phyloP scores from a whole-genome alignment of 768 basidiomycete species.

The Mycena epipterygia region DNA sequence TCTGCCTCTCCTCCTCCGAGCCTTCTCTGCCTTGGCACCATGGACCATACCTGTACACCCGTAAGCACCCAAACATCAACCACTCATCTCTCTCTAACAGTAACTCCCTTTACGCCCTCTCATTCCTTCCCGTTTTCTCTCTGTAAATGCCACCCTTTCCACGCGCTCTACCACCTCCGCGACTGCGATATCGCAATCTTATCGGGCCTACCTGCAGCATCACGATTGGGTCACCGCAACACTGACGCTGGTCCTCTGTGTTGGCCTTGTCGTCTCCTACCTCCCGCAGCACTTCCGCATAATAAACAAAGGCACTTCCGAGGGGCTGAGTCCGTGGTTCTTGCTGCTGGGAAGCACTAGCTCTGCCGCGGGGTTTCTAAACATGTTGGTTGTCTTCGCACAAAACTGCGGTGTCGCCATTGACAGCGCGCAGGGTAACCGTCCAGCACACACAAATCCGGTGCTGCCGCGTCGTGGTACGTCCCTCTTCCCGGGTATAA shows the following conservation, averaged over 20 bases:
- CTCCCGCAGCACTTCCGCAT: conserved; percentile 91
- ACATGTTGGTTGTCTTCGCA: conserved; percentile 54
- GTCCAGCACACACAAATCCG: conserved; percentile 87
- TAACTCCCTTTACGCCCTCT: neutral
- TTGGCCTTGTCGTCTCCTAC: conserved; percentile 87
- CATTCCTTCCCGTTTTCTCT: neutral
- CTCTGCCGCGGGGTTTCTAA: conserved; percentile 85
- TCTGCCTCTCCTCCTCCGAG: neutral
- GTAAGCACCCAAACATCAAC: neutral
- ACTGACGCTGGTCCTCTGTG: conserved; percentile 73
- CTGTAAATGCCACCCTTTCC: neutral
- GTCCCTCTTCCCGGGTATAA: conserved; percentile 43
- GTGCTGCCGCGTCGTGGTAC: conserved; percentile 84
- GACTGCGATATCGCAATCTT: neutral
- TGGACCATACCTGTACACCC: conserved; percentile 30
- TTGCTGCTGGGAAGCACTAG: conserved; percentile 90
- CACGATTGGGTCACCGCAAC: conserved; percentile 81
- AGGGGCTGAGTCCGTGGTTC: conserved; percentile 95
- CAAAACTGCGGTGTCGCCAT: conserved; percentile 18
- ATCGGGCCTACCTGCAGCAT: conserved; percentile 54
- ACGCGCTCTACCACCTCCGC: neutral
- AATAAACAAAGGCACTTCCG: conserved; percentile 80
- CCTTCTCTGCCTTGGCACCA: neutral
- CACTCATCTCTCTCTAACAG: neutral
- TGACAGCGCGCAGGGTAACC: conserved; percentile 69